These are phyloP conservation scores for Phytophthora vignae DNA, from an alignment of 352 stramenopile species.

Conservation along the genomic window DNA sequence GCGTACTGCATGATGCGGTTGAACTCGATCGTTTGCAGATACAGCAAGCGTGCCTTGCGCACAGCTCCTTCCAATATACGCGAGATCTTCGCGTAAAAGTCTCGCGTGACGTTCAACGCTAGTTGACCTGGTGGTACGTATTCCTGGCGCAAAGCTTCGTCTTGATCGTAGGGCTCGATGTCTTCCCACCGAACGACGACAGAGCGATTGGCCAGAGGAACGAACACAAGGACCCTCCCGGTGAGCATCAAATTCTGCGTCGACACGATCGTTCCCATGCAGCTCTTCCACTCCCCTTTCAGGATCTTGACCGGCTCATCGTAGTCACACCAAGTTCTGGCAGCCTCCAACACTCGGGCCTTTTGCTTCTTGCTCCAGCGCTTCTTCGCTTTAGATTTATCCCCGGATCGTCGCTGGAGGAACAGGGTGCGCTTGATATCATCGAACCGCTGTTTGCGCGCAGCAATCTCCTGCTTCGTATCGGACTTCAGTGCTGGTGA, in stretches of 20 bases:
- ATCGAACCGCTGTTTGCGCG: conserved; percentile 41
- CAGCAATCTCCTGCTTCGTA: conserved; percentile 57
- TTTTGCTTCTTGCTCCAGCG: conserved; percentile 59
- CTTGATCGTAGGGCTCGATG: conserved; percentile 53
- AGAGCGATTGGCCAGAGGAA: conserved; percentile 58
- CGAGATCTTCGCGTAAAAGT: conserved; percentile 53
- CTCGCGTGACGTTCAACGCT: conserved; percentile 40
- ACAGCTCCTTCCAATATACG: conserved; percentile 38
- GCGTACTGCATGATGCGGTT: conserved; percentile 71
- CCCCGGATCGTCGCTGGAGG: conserved; percentile 37
- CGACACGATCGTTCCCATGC: conserved; percentile 61
- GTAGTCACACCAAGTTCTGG: conserved; percentile 60
- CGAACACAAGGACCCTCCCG: conserved; percentile 68
- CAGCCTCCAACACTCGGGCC: conserved; percentile 43
- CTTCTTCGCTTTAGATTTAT: conserved; percentile 35
- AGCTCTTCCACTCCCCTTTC: conserved; percentile 55
- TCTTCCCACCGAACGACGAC: conserved; percentile 69
- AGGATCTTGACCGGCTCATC: conserved; percentile 60
- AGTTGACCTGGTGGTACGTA: conserved; percentile 45
- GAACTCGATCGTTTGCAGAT: conserved; percentile 75
- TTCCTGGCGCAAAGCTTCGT: conserved; percentile 48
- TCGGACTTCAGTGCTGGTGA: conserved; percentile 60
- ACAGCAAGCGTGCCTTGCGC: conserved; percentile 59
- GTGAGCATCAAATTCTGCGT: conserved; percentile 71
- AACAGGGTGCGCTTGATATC: conserved; percentile 61